Conservation (phyloP, 257 asterid genomes). For the Nemophila menziesii region DNA sequence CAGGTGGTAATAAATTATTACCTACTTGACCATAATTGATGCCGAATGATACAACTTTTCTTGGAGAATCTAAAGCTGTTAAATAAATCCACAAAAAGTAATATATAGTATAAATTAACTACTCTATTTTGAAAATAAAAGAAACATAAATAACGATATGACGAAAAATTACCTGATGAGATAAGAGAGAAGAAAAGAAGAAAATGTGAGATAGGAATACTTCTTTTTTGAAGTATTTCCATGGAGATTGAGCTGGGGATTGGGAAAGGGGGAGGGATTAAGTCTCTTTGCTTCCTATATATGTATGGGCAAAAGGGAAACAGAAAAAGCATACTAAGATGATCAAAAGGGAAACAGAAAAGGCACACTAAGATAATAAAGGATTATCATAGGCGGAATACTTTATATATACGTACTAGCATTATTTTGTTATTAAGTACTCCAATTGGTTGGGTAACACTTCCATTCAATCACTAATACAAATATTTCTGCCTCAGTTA, state of each 20-base stretch:
- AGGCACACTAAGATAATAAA: constrained; percentile 12
- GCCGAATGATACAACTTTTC: constrained; percentile 46
- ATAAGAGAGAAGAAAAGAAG: background rate
- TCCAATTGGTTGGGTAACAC: no score
- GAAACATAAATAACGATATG: no score
- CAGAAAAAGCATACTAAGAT: constrained; percentile 6
- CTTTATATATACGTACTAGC: no score
- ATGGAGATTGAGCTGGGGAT: background rate
- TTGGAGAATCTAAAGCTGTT: constrained; percentile 23
- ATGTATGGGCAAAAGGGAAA: constrained; percentile 10
- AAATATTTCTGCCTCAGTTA: no score
- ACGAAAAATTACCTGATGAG: background rate
- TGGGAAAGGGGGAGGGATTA: background rate
- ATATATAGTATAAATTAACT: no score
- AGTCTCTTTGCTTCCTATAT: constrained; percentile 1
- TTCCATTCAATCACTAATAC: no score
- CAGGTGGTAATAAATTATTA: constrained; percentile 67
- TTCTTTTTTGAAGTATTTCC: background rate
- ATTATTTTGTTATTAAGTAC: no score
- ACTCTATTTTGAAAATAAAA: no score
- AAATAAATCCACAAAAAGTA: background rate
- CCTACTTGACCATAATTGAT: constrained; percentile 87
- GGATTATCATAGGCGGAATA: background rate
- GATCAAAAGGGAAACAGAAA: constrained; percentile 11
- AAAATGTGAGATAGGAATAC: background rate